Percentiles rank a stretch among this genome's conserved stretches.
phyloP scores from a whole-genome alignment of 23 red algal genomes.

The Agarophyton chilense region DNA sequence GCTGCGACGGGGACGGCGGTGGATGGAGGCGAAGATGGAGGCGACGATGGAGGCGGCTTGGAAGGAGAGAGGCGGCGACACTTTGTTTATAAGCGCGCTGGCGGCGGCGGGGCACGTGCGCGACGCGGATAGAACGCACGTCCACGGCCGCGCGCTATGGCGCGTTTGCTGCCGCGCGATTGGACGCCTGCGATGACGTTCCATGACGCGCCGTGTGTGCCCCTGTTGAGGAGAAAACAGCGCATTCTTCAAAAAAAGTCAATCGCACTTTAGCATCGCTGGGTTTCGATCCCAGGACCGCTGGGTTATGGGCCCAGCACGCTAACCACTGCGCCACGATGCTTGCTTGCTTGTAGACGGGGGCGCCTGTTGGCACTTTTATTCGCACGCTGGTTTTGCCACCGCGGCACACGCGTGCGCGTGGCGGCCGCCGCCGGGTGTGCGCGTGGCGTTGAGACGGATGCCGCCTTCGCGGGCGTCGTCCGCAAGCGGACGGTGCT shows the following conservation, averaged over 20 bases:
- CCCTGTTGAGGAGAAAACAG: not conserved
- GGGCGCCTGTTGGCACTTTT: not conserved
- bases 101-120: not conserved
- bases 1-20: not conserved
- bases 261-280: conserved; percentile 49
- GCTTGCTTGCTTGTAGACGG: not conserved
- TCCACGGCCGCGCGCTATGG: not conserved
- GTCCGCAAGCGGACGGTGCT: no score
- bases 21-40: not conserved
- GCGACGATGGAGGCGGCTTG: not conserved
- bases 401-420: not conserved
- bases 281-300: conserved; percentile 83
- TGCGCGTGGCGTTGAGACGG: no score
- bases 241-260: not conserved
- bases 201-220: not conserved
- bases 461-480: no score
- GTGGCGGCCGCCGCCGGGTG: conserved; percentile 10
- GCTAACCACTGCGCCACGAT: conserved; percentile 83
- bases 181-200: not conserved
- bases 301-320: conserved; percentile 85
- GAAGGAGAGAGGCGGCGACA: not conserved
- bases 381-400: not conserved
- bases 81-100: not conserved
- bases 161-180: conserved; percentile 3
- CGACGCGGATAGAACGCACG: not conserved